A percentile compares a stretch with the other conserved stretches of the same genome.
Conservation (phyloP, 23 red algal species). For the Gracilaria vermiculophylla region DNA sequence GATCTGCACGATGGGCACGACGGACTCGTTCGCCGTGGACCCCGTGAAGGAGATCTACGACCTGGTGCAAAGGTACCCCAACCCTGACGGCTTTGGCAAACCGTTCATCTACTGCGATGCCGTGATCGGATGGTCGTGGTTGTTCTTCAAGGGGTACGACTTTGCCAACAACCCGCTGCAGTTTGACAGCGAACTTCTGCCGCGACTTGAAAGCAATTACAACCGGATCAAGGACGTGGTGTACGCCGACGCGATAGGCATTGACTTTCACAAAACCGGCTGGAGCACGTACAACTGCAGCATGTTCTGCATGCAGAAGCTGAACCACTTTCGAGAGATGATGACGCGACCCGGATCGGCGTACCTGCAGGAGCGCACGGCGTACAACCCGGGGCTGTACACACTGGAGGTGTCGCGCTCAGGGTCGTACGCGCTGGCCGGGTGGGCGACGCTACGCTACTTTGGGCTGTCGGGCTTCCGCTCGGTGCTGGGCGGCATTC, state of each 20-base stretch:
- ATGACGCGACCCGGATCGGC: constrained; percentile 33
- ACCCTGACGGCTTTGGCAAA: neutral
- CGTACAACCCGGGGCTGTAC: constrained; percentile 62
- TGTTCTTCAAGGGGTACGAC: constrained; percentile 44
- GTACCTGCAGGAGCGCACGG: constrained; percentile 41
- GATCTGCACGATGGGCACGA: constrained; percentile 63
- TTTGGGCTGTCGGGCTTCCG: constrained; percentile 51
- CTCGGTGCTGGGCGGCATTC: constrained; percentile 34
- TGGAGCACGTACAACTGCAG: constrained; percentile 52
- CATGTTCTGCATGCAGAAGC: constrained; percentile 19
- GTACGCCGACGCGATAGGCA: constrained; percentile 33
- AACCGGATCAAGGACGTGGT: constrained; percentile 15
- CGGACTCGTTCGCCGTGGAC: constrained; percentile 53
- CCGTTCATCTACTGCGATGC: constrained; percentile 56
- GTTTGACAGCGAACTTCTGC: neutral
- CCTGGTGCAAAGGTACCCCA: constrained; percentile 57
- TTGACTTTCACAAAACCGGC: constrained; percentile 69
- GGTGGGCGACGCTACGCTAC: constrained; percentile 50
- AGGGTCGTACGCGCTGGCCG: constrained; percentile 30
- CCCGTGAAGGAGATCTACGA: constrained; percentile 43
- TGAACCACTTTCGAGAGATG: constrained; percentile 27
- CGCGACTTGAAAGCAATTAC: constrained; percentile 14
- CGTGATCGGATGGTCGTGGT: constrained; percentile 45
- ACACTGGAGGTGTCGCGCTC: constrained; percentile 53
- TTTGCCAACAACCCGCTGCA: constrained; percentile 30